Evolutionary conservation across 495 filamentous ascomycete species (phyloP).

Genomic region (Xylaria curta): DNA sequence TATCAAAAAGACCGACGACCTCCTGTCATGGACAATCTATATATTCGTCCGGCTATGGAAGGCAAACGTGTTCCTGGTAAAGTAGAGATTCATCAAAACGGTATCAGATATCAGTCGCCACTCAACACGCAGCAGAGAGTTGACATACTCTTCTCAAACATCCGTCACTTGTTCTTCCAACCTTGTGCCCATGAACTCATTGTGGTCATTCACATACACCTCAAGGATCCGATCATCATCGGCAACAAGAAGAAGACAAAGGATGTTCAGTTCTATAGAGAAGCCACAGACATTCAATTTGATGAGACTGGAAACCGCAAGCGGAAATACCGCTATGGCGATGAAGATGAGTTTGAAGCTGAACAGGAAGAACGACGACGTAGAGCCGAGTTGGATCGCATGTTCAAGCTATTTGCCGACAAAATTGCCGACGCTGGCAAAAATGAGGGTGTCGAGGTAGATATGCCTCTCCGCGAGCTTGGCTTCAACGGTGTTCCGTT

Average conservation of each 20-base stretch:
- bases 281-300: slow-evolving; percentile 98
- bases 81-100: slow-evolving; percentile 97
- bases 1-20: slow-evolving; percentile 76
- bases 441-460: slow-evolving; percentile 82
- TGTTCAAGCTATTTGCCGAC: slow-evolving; percentile 97
- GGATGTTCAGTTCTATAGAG: slow-evolving; percentile 97
- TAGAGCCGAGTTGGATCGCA: slow-evolving; percentile 86
- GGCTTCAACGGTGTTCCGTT: slow-evolving; percentile 97
- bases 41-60: slow-evolving; percentile 91
- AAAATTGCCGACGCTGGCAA: slow-evolving; percentile 94
- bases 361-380: slow-evolving; percentile 96
- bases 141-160: slow-evolving; percentile 96
- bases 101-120: slow-evolving; percentile 94
- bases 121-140: slow-evolving; percentile 79
- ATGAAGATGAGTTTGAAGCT: slow-evolving; percentile 98
- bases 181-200: slow-evolving; percentile 95
- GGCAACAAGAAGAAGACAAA: slow-evolving; percentile 97
- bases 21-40: slow-evolving; percentile 84
- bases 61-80: slow-evolving; percentile 94
- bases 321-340: slow-evolving; percentile 96
- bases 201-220: slow-evolving; percentile 96
- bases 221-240: slow-evolving; percentile 97
- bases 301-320: slow-evolving; percentile 98
- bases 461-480: slow-evolving; percentile 95
- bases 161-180: slow-evolving; percentile 99